Evolutionary conservation across 257 asterid genomes (phyloP).

Genomic region (Anisodus tanguticus): DNA sequence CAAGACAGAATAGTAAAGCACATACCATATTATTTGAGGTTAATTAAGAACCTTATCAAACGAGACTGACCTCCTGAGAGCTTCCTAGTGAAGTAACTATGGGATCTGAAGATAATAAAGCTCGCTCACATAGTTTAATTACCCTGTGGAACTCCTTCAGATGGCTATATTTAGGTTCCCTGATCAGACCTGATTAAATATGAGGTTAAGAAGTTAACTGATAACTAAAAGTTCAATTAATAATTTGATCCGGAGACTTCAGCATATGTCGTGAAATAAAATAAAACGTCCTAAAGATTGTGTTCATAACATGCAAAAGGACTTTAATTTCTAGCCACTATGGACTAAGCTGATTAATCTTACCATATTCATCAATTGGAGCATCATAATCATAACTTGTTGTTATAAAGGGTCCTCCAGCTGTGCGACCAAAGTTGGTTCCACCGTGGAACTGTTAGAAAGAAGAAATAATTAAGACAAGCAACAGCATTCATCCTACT

Average conservation of each 20-base stretch:
- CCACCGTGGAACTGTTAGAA: conserved; percentile 69
- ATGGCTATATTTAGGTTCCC: conserved; percentile 75
- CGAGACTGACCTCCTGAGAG: conserved; percentile 51
- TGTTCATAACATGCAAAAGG: not conserved
- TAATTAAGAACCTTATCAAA: not conserved
- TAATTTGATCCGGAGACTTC: not conserved
- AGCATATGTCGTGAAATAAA: not conserved
- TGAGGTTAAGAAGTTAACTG: not conserved
- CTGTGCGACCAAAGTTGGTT: conserved; percentile 78
- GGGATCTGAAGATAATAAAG: conserved; percentile 59
- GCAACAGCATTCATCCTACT: not conserved
- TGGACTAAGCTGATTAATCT: not conserved
- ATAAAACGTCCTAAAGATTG: not conserved
- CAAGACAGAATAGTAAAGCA: not conserved
- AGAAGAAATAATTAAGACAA: not conserved
- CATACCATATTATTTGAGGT: not conserved
- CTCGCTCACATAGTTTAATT: conserved; percentile 61
- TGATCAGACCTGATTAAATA: conserved; percentile 50
- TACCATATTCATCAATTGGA: conserved; percentile 77
- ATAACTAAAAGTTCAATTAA: not conserved
- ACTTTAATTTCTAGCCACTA: not conserved
- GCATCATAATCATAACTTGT: conserved; percentile 83
- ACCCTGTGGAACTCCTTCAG: conserved; percentile 70
- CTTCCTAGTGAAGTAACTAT: conserved; percentile 51
- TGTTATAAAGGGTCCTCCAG: conserved; percentile 73